These are phyloP conservation scores for Coemansia sp. DNA, from an alignment of 192 early-diverging fungal genomes.

Conservation along the genomic window DNA sequence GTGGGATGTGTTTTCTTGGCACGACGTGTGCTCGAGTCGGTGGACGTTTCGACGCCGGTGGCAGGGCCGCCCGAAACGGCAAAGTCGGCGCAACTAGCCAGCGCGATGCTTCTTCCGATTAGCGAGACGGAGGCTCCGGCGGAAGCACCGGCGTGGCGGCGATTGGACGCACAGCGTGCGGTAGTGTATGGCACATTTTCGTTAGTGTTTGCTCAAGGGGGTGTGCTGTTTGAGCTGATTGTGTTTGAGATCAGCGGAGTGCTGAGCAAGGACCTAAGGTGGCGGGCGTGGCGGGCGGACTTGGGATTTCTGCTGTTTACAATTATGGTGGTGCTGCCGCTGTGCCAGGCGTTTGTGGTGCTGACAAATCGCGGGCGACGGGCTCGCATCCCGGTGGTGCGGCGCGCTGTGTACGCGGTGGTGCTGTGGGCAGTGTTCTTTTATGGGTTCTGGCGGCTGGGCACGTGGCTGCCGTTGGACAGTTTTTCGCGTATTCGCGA, in stretches of 20 bases:
- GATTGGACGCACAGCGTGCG: constrained; percentile 53
- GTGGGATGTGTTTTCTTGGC: constrained; percentile 71
- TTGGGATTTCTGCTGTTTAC: constrained; percentile 67
- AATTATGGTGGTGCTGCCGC: constrained; percentile 71
- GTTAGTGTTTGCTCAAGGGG: constrained; percentile 72
- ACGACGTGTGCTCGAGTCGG: constrained; percentile 67
- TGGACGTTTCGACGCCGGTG: constrained; percentile 56
- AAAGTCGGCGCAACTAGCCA: constrained; percentile 36
- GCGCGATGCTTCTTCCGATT: constrained; percentile 31
- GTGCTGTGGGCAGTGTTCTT: constrained; percentile 54
- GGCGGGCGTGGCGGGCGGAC: constrained; percentile 74
- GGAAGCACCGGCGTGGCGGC: constrained; percentile 18
- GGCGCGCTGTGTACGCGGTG: constrained; percentile 34
- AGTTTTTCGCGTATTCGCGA: constrained; percentile 47
- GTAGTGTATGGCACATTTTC: constrained; percentile 74
- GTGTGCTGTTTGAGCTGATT: constrained; percentile 78
- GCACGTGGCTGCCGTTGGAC: constrained; percentile 60
- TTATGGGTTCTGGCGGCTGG: constrained; percentile 65
- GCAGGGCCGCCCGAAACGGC: constrained; percentile 30
- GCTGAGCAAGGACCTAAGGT: constrained; percentile 66
- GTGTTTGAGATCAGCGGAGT: constrained; percentile 79
- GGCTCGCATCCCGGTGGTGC: constrained; percentile 30
- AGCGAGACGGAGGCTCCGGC: not conserved
- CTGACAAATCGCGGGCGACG: constrained; percentile 48
- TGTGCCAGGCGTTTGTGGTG: constrained; percentile 70